Conservation (phyloP, 306 rosid species). For the Prunus salicina region DNA sequence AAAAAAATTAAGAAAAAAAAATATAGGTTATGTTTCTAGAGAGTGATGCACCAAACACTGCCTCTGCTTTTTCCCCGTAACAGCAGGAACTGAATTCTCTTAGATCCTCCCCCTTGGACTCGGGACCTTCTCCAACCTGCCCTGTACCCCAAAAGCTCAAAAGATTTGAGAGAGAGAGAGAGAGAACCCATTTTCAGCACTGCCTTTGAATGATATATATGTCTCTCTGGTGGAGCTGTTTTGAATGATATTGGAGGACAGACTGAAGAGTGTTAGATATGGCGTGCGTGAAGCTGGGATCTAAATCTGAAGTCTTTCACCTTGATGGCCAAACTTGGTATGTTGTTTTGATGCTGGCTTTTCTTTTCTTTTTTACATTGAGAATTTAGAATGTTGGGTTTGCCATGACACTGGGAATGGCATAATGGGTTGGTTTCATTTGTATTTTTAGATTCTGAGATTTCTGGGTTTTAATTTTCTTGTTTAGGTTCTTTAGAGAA, state of each 20-base stretch:
- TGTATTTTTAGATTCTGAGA: background rate
- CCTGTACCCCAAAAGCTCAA: slow-evolving; percentile 17
- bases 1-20: background rate
- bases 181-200: slow-evolving; percentile 1
- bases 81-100: slow-evolving; percentile 60
- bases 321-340: slow-evolving; percentile 69
- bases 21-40: background rate
- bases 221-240: background rate
- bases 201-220: background rate
- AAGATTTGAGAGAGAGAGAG: background rate
- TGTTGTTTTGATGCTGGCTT: slow-evolving; percentile 8
- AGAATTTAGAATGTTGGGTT: slow-evolving; percentile 8
- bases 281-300: slow-evolving; percentile 80
- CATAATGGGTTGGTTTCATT: background rate
- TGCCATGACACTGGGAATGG: background rate
- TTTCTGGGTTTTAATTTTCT: background rate
- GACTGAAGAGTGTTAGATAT: slow-evolving; percentile 17
- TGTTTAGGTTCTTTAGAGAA: background rate
- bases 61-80: slow-evolving; percentile 37
- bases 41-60: slow-evolving; percentile 33
- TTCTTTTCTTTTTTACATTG: slow-evolving; percentile 7
- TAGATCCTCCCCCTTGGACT: slow-evolving; percentile 66
- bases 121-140: slow-evolving; percentile 36
- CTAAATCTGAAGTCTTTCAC: slow-evolving; percentile 69
- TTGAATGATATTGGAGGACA: slow-evolving; percentile 15